These are phyloP conservation scores for Chlorella sp. DNA, from an alignment of 139 green algal genomes.

Conservation along the genomic window DNA sequence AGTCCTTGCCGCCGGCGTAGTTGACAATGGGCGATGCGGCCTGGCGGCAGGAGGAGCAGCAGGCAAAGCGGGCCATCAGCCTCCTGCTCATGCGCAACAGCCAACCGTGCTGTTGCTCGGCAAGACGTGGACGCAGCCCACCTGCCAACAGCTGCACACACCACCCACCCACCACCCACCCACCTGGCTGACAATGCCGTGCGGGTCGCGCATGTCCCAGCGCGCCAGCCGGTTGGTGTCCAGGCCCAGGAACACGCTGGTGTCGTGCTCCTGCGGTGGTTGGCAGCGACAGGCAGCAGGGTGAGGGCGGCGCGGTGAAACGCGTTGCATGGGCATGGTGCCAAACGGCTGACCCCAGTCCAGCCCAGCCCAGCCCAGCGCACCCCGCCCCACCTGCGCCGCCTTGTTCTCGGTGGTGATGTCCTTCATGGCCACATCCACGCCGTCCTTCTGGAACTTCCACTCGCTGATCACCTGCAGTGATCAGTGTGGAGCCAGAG, in stretches of 20 bases:
- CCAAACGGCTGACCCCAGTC: no score
- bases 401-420: slow-evolving; percentile 84
- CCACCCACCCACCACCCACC: no score
- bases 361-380: no score
- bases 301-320: no score
- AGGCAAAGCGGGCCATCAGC: no score
- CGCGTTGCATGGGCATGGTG: no score
- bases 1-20: slow-evolving; percentile 91
- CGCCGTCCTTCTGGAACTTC: slow-evolving; percentile 89
- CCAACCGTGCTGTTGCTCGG: no score
- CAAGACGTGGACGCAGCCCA: no score
- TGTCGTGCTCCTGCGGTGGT: slow-evolving; percentile 73
- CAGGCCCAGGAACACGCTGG: slow-evolving; percentile 89
- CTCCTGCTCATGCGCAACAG: no score
- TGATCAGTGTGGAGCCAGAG: no score
- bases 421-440: slow-evolving; percentile 83
- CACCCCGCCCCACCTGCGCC: slow-evolving; percentile 39
- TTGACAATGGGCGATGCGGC: slow-evolving; percentile 58
- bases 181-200: slow-evolving; percentile 64
- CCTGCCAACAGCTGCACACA: no score
- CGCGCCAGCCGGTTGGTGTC: slow-evolving; percentile 78
- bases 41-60: neutral
- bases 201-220: slow-evolving; percentile 73
- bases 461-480: slow-evolving; percentile 83
- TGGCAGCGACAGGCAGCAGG: no score